Evolutionary conservation across 331 rosid genomes (phyloP).

Genomic region (Cydonia oblonga): DNA sequence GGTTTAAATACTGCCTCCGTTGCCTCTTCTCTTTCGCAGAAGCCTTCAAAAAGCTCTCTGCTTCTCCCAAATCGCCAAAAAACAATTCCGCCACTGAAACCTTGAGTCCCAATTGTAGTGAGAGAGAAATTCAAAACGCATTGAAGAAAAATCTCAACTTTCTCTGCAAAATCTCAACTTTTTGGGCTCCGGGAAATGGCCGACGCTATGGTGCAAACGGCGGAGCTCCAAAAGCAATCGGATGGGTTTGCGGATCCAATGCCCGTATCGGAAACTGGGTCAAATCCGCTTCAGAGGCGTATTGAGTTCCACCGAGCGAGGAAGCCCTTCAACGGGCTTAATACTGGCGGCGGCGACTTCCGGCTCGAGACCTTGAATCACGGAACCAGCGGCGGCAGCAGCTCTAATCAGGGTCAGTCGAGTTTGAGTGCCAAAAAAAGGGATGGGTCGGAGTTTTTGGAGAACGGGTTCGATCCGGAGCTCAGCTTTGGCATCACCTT

Average conservation of each 20-base stretch:
- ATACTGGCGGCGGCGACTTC: constrained; percentile 38
- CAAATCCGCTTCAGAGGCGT: constrained; percentile 26
- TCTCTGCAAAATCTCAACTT: background rate
- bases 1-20: constrained; percentile 53
- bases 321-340: constrained; percentile 45
- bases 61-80: constrained; percentile 5
- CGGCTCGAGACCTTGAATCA: constrained; percentile 61
- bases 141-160: background rate
- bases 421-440: constrained; percentile 26
- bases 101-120: background rate
- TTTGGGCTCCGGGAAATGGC: constrained; percentile 23
- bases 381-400: constrained; percentile 6
- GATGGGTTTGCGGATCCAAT: constrained; percentile 16
- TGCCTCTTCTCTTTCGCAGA: constrained; percentile 31
- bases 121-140: background rate
- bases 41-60: constrained; percentile 39
- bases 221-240: constrained; percentile 3
- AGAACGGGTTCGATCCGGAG: constrained; percentile 77
- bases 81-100: no score
- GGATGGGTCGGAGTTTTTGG: constrained; percentile 53
- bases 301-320: constrained; percentile 43
- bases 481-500: constrained; percentile 66
- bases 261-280: constrained; percentile 6
- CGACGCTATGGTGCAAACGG: constrained; percentile 9
- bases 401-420: constrained; percentile 6